These are phyloP conservation scores for Royoungia palumana DNA, from an alignment of 768 basidiomycete genomes.

Conservation along the genomic window DNA sequence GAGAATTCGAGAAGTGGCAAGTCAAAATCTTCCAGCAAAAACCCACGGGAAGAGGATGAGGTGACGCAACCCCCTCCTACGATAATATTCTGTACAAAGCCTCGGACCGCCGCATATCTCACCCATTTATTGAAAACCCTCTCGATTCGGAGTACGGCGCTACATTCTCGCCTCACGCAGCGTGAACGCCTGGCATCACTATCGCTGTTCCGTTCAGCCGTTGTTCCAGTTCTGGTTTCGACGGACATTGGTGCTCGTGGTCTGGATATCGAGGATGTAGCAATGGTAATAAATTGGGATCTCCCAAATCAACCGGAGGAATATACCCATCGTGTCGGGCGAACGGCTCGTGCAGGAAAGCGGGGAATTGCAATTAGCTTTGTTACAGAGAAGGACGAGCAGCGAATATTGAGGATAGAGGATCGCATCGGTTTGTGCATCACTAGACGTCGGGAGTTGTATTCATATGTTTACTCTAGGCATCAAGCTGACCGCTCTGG, in stretches of 20 bases:
- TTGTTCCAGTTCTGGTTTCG: constrained; percentile 88
- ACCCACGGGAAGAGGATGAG: constrained; percentile 40
- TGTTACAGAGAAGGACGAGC: constrained; percentile 91
- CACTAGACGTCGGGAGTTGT: not conserved
- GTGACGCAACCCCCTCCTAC: constrained; percentile 85
- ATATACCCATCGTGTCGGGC: constrained; percentile 93
- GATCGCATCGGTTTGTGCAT: constrained; percentile 70
- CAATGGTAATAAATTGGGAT: constrained; percentile 97
- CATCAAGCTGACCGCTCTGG: constrained; percentile 72
- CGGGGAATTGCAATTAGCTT: constrained; percentile 92
- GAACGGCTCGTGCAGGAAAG: constrained; percentile 87
- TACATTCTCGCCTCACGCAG: constrained; percentile 93
- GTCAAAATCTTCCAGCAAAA: constrained; percentile 34
- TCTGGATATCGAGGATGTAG: constrained; percentile 94
- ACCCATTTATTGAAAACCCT: constrained; percentile 74
- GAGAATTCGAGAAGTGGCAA: constrained; percentile 30
- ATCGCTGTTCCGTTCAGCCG: constrained; percentile 78
- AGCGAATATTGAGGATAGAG: constrained; percentile 79
- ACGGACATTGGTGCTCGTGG: constrained; percentile 97
- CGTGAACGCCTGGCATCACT: constrained; percentile 82
- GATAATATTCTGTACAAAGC: constrained; percentile 87
- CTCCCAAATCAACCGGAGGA: constrained; percentile 87
- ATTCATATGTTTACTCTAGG: constrained; percentile 39
- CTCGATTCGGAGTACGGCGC: constrained; percentile 77
- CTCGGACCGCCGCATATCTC: constrained; percentile 88